Evolutionary conservation across 768 basidiomycete species (phyloP), one percentile per base, ranked within the genome.

Genomic region (Suillus ampliporus): DNA sequence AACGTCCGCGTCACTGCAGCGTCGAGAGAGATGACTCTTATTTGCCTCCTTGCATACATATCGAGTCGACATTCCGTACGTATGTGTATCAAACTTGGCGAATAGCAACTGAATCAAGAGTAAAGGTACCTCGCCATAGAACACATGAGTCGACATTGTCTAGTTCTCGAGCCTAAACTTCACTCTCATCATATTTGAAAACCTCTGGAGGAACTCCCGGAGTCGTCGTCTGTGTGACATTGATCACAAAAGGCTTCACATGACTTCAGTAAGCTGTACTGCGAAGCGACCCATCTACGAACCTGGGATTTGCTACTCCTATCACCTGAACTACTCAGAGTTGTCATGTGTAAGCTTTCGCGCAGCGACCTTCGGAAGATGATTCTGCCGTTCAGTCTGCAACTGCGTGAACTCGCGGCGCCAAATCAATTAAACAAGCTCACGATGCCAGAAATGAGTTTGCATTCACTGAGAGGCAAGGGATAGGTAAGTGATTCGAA

Each of bases 361-460:
- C 40, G 26, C 17, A 23, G 23, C 23, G 19, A 23, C 5, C 10
- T 15, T 23, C 21, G 23, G 23, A 56, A 5, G 17, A 26, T 38
- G 19, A 56, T 13, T 56, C 54, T 56, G 3, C 54, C 54, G 17
- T 56, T 56, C 4, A 56, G 37, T 23, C 54, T 56, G 23, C 37
- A 56, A 19, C 10, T 1, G 26, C 17, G 38, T 56, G 38, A 56
- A n/a, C 6, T 10, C 23, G 6, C 1, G 38, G 19, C 23, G 2
- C 17, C 23, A 13, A 19, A 26, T 11, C 1, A 19, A 15, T 13
- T 10, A 13, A 14, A 19, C 4, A 19, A 11, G 3, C 54, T 56
- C 17, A 56, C 54, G 54, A 56, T 40, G 54, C 54, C 26, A 56
- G 54, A 2, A 56, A 40, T 17, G 54, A 56, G 38, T 56, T 56